These are phyloP conservation scores for Kwoniella sp. DNA, from an alignment of 768 basidiomycete species.

Conservation along the genomic window DNA sequence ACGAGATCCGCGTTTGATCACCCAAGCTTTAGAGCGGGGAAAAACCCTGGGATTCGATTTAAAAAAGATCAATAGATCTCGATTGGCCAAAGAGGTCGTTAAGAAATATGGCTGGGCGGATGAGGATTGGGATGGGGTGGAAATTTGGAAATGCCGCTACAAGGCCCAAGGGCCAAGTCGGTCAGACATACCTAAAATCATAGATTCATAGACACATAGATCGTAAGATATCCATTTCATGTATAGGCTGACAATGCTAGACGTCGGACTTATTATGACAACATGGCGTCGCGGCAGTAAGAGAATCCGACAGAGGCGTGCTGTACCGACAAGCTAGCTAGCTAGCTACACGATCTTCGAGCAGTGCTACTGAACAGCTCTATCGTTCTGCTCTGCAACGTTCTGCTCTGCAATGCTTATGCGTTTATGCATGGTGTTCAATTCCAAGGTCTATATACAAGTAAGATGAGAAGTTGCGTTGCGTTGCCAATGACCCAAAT, in stretches of 20 bases:
- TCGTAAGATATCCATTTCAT: neutral
- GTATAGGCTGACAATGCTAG: no score
- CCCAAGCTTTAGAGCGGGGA: slow-evolving; percentile 65
- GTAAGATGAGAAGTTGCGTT: neutral
- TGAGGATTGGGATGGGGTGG: slow-evolving; percentile 77
- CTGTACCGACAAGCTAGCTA: no score
- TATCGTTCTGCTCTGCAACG: no score
- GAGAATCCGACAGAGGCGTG: no score
- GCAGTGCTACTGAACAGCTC: no score
- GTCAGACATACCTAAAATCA: no score
- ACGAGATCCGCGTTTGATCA: slow-evolving; percentile 70
- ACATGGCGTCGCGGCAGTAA: no score
- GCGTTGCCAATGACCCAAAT: neutral
- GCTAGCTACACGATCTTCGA: no score
- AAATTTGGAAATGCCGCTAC: slow-evolving; percentile 66
- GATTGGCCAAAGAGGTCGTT: slow-evolving; percentile 65
- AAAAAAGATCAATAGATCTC: slow-evolving; percentile 64
- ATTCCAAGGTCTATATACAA: slow-evolving; percentile 14
- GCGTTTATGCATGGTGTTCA: slow-evolving; percentile 5
- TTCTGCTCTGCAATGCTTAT: neutral
- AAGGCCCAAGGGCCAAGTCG: no score
- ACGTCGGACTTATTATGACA: no score
- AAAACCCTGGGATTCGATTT: slow-evolving; percentile 62
- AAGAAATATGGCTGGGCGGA: slow-evolving; percentile 65
- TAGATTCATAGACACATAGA: neutral